phyloP scores from a whole-genome alignment of 164 flowering plant genomes.

The Dillenia turbinata region DNA sequence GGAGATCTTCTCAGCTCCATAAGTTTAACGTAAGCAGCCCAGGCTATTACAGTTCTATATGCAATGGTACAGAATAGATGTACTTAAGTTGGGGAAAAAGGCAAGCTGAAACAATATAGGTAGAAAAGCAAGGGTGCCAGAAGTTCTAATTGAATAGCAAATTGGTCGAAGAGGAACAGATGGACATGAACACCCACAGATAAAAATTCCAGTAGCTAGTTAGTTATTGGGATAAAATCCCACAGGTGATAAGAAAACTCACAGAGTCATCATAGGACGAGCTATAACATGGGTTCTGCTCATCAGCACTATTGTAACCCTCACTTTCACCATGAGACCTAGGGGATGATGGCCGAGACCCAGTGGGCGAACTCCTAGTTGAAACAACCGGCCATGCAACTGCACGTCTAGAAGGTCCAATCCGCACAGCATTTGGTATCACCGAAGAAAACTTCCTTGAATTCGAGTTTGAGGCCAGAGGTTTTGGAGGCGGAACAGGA shows the following conservation, averaged over 20 bases:
- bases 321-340: conserved; percentile 79
- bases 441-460: conserved; percentile 44
- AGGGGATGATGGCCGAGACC: conserved; percentile 89
- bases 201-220: no score
- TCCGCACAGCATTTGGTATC: conserved; percentile 37
- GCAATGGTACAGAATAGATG: no score
- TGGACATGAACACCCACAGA: no score
- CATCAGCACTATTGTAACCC: conserved; percentile 99
- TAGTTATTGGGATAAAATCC: no score
- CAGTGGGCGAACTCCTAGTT: conserved; percentile 63
- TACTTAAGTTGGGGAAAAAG: no score
- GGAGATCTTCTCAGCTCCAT: no score
- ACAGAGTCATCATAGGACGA: conserved; percentile 79
- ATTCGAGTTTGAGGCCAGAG: conserved; percentile 34
- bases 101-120: no score
- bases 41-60: no score
- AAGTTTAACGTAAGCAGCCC: no score
- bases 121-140: no score
- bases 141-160: no score
- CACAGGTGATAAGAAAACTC: conserved; percentile 21
- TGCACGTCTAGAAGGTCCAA: conserved; percentile 69
- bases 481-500: conserved; percentile 88
- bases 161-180: no score
- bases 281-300: conserved; percentile 68
- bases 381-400: conserved; percentile 66